Percentiles rank a stretch among this genome's conserved stretches.
These are phyloP conservation scores for Euphorbia celastroides DNA, from an alignment of 441 rosid species.

Conservation along the genomic window DNA sequence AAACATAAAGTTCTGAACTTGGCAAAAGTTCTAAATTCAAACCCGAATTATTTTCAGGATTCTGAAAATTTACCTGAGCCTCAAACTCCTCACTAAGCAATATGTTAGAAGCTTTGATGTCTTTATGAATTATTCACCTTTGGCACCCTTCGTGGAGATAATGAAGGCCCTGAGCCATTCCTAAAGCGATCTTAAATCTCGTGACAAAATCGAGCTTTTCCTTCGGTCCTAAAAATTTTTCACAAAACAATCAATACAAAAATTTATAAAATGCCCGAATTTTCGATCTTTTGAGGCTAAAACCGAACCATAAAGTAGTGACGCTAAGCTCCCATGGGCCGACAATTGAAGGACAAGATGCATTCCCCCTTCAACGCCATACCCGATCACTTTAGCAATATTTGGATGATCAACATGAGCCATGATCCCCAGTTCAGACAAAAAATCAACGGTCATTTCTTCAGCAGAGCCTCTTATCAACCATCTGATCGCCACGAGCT, in stretches of 20 bases:
- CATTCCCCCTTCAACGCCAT: conserved; percentile 81
- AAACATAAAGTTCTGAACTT: conserved; percentile 4
- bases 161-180: conserved; percentile 73
- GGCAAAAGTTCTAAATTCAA: conserved; percentile 4
- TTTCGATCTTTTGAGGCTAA: too few species aligned
- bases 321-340: conserved; percentile 72
- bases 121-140: conserved; percentile 90
- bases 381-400: conserved; percentile 64
- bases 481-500: conserved; percentile 57
- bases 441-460: conserved; percentile 52
- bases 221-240: conserved; percentile 36
- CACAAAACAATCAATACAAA: conserved; percentile 11
- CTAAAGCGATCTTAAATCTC: conserved; percentile 65
- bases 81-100: conserved; percentile 79
- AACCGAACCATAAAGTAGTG: conserved; percentile 58
- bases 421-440: conserved; percentile 76
- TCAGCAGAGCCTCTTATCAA: conserved; percentile 53
- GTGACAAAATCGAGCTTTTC: conserved; percentile 59
- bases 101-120: conserved; percentile 85
- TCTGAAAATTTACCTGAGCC: conserved; percentile 47
- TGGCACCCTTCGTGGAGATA: conserved; percentile 93
- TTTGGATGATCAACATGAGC: conserved; percentile 80
- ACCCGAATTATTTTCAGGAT: conserved; percentile 6
- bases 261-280: too few species aligned
- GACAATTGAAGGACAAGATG: conserved; percentile 72